A percentile compares a stretch with the other conserved stretches of the same genome.
Conservation (phyloP, 192 early-diverging fungal species). For the Umbelopsis ramanniana region DNA sequence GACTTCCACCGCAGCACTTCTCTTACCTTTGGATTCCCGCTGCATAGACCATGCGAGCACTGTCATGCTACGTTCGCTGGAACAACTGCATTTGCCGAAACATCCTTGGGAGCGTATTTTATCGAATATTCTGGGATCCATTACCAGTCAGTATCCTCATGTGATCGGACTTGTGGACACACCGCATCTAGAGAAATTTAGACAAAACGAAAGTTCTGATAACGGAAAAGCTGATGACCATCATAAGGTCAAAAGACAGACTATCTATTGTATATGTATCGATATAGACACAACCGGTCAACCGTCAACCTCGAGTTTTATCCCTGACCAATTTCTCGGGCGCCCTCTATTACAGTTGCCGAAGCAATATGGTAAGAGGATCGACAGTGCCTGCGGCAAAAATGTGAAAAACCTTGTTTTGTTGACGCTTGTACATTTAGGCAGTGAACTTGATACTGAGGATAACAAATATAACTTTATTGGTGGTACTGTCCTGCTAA, state of each 20-base stretch:
- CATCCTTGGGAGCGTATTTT: neutral
- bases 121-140: conserved; percentile 6
- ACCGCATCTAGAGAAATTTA: conserved; percentile 4
- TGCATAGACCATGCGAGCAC: neutral
- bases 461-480: neutral
- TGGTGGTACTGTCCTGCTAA: neutral
- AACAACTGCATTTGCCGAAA: conserved; percentile 4
- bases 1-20: conserved; percentile 1
- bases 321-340: neutral
- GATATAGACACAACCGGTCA: neutral
- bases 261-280: conserved; percentile 9
- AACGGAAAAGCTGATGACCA: conserved; percentile 14
- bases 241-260: neutral
- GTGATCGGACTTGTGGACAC: conserved; percentile 23
- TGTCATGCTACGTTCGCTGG: neutral
- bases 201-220: conserved; percentile 7
- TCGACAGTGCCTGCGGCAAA: neutral
- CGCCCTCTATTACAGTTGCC: neutral
- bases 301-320: neutral
- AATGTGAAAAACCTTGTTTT: neutral
- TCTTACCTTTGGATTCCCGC: conserved; percentile 6
- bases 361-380: neutral
- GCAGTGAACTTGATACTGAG: neutral
- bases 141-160: conserved; percentile 17
- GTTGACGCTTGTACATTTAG: neutral